Evolutionary conservation across 441 rosid species (phyloP), one percentile per base, ranked within the genome.

Genomic region (Pelargonium cotyledonis): DNA sequence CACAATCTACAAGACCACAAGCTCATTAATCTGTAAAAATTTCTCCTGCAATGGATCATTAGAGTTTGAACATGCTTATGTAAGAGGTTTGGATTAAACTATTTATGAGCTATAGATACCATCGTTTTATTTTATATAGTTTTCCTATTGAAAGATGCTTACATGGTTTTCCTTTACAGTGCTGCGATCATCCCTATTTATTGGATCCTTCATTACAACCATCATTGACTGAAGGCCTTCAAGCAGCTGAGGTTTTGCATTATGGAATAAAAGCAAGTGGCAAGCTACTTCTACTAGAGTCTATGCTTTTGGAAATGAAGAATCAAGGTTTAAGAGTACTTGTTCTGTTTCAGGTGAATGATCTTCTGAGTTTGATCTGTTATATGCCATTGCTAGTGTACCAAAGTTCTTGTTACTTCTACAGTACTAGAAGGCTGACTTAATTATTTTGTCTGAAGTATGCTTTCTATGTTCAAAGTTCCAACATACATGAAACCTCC

Each of bases 201-300:
- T 70, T 79, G 82, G 89, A 90, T 81, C 57, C 79, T 67, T 75
- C 78, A 53, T 74, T 83, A 68, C 83, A 78, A 66, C 63, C 29
- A 61, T 71, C 72, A 65, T 76, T 88, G 66, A 70, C 68, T 18
- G 77, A 81, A 72, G 85, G 81, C 70, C 75, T 80, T 41, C 44
- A 8, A 41, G 44, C 44, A 1, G 44, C 44, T 41, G 44, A 41
- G 57, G 31, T 70, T 70, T 75, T 92, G 77, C 91, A 92, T 73
- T 79, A 85, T 77, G 99, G 88, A 72, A 84, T 88, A 81, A 86
- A 89, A 83, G 99, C 94, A 57, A 88, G 99, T 67, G 96, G 97
- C 68, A 95, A 95, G 80, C 83, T 92, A 70, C 85, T 81, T 68
- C 85, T 90, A 71, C 92, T 95, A 67, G 90, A 89, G 66, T 80